Evolutionary conservation across 2,329 filamentous ascomycete species (phyloP).

Genomic region (Stylonectria norvegica): DNA sequence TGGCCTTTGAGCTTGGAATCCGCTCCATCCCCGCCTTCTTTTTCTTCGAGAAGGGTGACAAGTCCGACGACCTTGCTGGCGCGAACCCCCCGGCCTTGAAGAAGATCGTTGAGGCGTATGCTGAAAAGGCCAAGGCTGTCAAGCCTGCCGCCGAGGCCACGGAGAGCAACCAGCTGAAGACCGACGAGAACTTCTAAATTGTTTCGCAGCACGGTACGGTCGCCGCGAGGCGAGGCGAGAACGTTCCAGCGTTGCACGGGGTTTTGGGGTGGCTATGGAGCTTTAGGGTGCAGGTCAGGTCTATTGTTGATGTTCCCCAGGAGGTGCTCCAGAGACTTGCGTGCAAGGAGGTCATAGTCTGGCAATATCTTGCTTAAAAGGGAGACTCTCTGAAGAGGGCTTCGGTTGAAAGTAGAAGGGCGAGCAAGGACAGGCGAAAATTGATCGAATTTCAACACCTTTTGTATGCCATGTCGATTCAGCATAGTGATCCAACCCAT

Average conservation of each 20-base stretch:
- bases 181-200: conserved; percentile 13
- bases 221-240: neutral
- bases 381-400: too few species aligned
- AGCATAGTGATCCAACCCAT: too few species aligned
- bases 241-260: neutral
- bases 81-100: conserved; percentile 34
- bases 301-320: too few species aligned
- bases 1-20: conserved; percentile 49
- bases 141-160: conserved; percentile 6
- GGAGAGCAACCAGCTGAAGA: conserved; percentile 7
- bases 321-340: too few species aligned
- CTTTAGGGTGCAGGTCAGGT: too few species aligned
- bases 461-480: too few species aligned
- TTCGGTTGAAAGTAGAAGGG: too few species aligned
- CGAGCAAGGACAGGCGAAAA: too few species aligned
- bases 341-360: too few species aligned
- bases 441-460: too few species aligned
- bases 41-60: conserved; percentile 55
- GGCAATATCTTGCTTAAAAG: too few species aligned
- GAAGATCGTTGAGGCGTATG: conserved; percentile 24
- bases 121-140: conserved; percentile 26
- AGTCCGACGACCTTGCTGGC: conserved; percentile 42
- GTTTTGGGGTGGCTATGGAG: neutral
- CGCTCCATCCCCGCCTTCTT: conserved; percentile 58
- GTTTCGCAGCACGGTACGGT: neutral